Evolutionary conservation across 129 eudicot species (phyloP).

Genomic region (Flaveria brownii): DNA sequence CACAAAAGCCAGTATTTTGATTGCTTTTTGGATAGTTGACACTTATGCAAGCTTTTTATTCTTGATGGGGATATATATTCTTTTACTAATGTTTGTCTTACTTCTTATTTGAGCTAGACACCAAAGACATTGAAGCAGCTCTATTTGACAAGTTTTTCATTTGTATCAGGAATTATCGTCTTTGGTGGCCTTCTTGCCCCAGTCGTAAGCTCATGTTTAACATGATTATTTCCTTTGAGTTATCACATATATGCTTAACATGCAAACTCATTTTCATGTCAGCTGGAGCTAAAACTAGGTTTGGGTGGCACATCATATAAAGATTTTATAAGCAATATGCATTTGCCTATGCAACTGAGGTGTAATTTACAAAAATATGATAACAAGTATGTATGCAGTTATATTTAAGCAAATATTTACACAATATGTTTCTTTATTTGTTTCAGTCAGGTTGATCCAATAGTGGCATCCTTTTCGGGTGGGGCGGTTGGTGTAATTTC

Average conservation of each 20-base stretch:
- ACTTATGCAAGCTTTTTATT: neutral
- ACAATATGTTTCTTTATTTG: conserved; percentile 2
- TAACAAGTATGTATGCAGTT: neutral
- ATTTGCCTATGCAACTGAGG: conserved; percentile 95
- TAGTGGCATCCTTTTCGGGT: conserved; percentile 96
- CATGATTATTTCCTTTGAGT: conserved; percentile 15
- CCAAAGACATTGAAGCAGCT: conserved; percentile 91
- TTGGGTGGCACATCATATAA: conserved; percentile 90
- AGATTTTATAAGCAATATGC: conserved; percentile 82
- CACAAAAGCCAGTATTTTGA: neutral
- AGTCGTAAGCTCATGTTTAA: conserved; percentile 57
- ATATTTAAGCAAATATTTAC: neutral
- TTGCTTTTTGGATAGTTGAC: neutral
- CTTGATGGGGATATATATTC: neutral
- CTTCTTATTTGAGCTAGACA: conserved; percentile 53
- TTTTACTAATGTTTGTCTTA: conserved; percentile 19
- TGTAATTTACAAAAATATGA: conserved; percentile 5
- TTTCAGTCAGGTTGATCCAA: conserved; percentile 94
- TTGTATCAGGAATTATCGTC: conserved; percentile 85
- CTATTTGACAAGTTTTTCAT: conserved; percentile 89
- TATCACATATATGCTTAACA: conserved; percentile 16
- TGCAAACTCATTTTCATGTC: conserved; percentile 31
- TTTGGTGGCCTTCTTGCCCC: conserved; percentile 98
- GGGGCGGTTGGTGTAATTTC: conserved; percentile 98
- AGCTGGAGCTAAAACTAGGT: conserved; percentile 93